Evolutionary conservation across 352 stramenopile species (phyloP), one percentile per base, ranked within the genome.

Genomic region (Phytophthora aleatoria): DNA sequence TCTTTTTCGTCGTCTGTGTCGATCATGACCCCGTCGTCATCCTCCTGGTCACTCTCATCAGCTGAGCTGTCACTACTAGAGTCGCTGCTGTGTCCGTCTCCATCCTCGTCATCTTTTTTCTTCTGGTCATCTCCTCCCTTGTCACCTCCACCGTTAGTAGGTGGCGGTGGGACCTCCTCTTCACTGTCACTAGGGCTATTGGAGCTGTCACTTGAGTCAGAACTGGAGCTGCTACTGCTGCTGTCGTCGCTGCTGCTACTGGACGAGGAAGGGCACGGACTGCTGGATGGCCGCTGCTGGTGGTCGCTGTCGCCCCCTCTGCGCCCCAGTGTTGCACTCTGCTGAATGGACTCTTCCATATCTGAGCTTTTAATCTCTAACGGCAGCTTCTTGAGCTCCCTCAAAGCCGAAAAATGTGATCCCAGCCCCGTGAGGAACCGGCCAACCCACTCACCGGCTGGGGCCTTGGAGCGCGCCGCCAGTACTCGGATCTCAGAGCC

Each of bases 1-100:
- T 71, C 74, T 35, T 92, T 79, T 36, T 85, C 69, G 39, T 90
- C 78, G 3, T 79, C 78, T 11, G 71, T 74, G 49, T 77, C 77
- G 15, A 85, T 70, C 61, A 84, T 77, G 27, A 76, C 69, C 5
- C 72, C 74, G 42, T 71, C 67, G 31, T 78, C 63, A 4, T 73
- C 61, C 41, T 80, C 74, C 10, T 62, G 45, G 27, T 74, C 65
- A 38, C 64, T 73, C 12, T 68, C 66, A 30, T 70, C 66, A 5
- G 52, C 54, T 31, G 56, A 72, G 35, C 52, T 73, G 27, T 74
- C 63, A 50, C 71, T 74, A 38, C 70, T 79, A 8, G 69, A 76
- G 53, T 84, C 68, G 36, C 60, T 73, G 13, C 52, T 74, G 50
- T 71, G 64, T 0, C 64, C 68, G 16, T 79, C 64, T 7, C 73